Evolutionary conservation across 2,329 filamentous ascomycete species (phyloP).

Genomic region (Colletotrichum navitas): DNA sequence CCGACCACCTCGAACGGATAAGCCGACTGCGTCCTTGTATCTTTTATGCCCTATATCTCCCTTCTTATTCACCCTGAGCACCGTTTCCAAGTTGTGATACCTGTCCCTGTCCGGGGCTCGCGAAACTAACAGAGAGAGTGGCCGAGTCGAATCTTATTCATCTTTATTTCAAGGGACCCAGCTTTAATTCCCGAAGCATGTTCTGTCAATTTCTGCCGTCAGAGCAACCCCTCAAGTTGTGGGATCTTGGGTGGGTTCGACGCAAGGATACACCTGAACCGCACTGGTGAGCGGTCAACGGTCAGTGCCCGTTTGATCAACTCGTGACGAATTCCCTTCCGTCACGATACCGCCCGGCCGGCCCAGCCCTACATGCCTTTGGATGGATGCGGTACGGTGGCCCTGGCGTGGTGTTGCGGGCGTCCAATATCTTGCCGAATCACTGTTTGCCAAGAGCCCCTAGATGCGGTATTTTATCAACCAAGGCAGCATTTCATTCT

Average conservation of each 20-base stretch:
- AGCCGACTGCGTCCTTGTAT: slow-evolving; percentile 1
- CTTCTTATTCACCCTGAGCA: background rate
- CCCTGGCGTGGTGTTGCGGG: slow-evolving; percentile 7
- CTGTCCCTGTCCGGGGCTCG: background rate
- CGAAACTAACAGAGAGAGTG: background rate
- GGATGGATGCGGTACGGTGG: background rate
- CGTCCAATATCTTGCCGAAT: slow-evolving; percentile 12
- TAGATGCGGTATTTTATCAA: slow-evolving; percentile 34
- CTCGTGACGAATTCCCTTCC: slow-evolving; percentile 31
- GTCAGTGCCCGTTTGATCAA: background rate
- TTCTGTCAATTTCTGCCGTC: background rate
- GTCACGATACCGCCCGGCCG: slow-evolving; percentile 14
- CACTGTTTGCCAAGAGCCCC: slow-evolving; percentile 30
- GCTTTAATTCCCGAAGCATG: slow-evolving; percentile 22
- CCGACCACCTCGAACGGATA: background rate
- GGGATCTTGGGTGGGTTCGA: slow-evolving; percentile 25
- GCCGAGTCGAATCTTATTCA: slow-evolving; percentile 16
- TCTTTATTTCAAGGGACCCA: slow-evolving; percentile 25
- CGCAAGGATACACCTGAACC: slow-evolving; percentile 22
- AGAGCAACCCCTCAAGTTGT: slow-evolving; percentile 1
- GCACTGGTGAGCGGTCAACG: slow-evolving; percentile 6
- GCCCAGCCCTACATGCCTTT: slow-evolving; percentile 21
- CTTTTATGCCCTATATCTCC: background rate
- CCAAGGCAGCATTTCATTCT: slow-evolving; percentile 1
- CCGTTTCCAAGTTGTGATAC: background rate